Evolutionary conservation across 345 rosid genomes (phyloP).

Genomic region (Geranium rotundifolium): DNA sequence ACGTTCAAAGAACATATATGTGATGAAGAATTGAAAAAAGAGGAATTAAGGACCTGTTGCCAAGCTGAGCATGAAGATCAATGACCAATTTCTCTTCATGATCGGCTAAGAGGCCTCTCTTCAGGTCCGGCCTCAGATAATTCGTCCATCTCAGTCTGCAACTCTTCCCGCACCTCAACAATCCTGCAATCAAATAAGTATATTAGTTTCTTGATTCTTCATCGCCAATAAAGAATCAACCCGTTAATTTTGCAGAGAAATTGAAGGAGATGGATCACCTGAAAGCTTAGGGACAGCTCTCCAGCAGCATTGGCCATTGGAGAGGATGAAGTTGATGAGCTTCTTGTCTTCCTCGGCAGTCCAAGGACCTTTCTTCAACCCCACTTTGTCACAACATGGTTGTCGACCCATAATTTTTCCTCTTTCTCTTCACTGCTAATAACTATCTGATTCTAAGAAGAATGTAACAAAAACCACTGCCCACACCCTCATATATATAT

Average conservation of each 20-base stretch:
- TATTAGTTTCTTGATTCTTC: too few relatives aligned
- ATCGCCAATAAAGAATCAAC: too few relatives aligned
- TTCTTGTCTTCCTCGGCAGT: conserved; percentile 88
- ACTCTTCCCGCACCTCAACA: conserved; percentile 90
- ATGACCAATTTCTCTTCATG: conserved; percentile 78
- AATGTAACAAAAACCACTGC: background rate
- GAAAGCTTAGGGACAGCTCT: conserved; percentile 93
- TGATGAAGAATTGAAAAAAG: background rate
- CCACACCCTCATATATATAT: background rate
- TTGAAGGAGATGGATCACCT: conserved; percentile 17
- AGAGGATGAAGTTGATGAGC: conserved; percentile 76
- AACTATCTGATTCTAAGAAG: too few relatives aligned
- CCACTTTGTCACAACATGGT: conserved; percentile 93
- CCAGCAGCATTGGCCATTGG: conserved; percentile 98
- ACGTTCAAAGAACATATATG: too few relatives aligned
- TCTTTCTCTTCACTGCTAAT: background rate
- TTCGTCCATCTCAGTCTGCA: conserved; percentile 94
- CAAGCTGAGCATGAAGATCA: conserved; percentile 85
- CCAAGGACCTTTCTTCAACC: conserved; percentile 98
- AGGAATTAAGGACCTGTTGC: conserved; percentile 57
- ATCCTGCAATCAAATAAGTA: conserved; percentile 34
- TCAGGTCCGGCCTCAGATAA: conserved; percentile 82
- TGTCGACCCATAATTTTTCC: conserved; percentile 61
- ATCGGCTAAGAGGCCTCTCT: conserved; percentile 83
- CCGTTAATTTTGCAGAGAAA: too few relatives aligned